A percentile compares a stretch with the other conserved stretches of the same genome.
phyloP scores from a whole-genome alignment of 139 green algal genomes.

The Volvox reticuliferus region DNA sequence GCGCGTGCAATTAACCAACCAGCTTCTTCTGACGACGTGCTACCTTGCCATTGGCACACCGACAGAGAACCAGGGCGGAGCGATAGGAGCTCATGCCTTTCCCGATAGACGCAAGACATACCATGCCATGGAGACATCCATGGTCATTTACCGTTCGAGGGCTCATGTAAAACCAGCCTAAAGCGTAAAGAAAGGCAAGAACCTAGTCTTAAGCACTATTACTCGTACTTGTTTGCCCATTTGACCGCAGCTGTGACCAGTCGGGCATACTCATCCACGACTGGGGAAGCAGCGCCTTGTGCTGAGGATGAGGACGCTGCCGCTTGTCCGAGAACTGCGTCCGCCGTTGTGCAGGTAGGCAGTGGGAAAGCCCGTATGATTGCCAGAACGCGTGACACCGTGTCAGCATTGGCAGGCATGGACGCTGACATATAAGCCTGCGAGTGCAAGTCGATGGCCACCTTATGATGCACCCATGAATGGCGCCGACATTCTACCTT shows the following conservation, averaged over 20 bases:
- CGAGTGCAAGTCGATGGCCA: too few species aligned
- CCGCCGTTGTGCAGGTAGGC: neutral
- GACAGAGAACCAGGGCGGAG: neutral
- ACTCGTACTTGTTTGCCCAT: constrained; percentile 63
- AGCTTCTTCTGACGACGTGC: too few species aligned
- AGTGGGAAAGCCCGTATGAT: constrained; percentile 26
- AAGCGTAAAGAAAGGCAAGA: too few species aligned
- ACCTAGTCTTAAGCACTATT: too few species aligned
- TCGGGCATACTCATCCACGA: constrained; percentile 49
- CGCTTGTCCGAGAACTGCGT: neutral
- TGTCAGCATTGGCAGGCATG: neutral
- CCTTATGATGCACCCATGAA: too few species aligned
- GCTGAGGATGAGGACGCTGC: neutral
- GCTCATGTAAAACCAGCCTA: too few species aligned
- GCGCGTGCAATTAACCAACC: too few species aligned
- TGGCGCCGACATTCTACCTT: too few species aligned
- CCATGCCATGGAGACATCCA: neutral
- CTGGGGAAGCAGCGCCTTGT: neutral
- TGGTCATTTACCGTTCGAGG: too few species aligned
- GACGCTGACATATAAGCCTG: constrained; percentile 30
- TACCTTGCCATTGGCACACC: neutral
- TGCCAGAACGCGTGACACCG: neutral
- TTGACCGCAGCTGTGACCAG: constrained; percentile 59
- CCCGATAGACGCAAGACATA: too few species aligned
- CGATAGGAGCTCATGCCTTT: neutral